Evolutionary conservation across 2,329 filamentous ascomycete species (phyloP), one percentile per base, ranked within the genome.

Genomic region (Amylocarpus encephaloides): DNA sequence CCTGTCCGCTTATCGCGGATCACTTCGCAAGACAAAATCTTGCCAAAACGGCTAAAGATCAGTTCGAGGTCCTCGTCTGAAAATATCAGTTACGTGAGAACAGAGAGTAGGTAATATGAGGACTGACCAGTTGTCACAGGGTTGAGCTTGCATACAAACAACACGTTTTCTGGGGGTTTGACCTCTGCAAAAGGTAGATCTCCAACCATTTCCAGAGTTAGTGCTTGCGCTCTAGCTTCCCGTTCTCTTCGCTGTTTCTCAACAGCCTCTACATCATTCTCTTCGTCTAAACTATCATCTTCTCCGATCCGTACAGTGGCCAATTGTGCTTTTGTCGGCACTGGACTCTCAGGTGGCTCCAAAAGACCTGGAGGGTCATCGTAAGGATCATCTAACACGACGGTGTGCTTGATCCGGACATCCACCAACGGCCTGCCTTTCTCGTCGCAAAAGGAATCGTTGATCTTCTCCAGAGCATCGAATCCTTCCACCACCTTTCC

Each of bases 111-210:
- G 19, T 6, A 6, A 9, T 13, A 3, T 5, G 35, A 30, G 33
- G 48, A 26, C 64, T 55, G 66, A 77, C 75, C 75, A 64, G 88
- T 86, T 9, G 93, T 98, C 42, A 98, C 90, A 0, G 93, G 93
- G 62, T 98, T 98, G 39, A 98, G 76, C 68, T 98, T 98, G 83
- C 93, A 98, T 39, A 98, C 91, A 66, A 98, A 98, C 1, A 98
- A 76, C 12, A 98, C 84, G 67, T 98, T 97, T 71, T 98, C 93
- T 0, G 93, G 93, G 4, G 93, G 93, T 62, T 92, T 94, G 61
- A 98, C 91, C 70, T 98, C 93, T 52, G 93, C 93, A 68, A 96
- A 98, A 4, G 93, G 93, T 51, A 98, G 73, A 67, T 98, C 93
- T 39, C 93, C 93, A 70, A 98, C 93, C 83, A 98, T 94, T 71